Evolutionary conservation across 2,329 filamentous ascomycete genomes (phyloP).

Genomic region (Penicillium vulpinum): DNA sequence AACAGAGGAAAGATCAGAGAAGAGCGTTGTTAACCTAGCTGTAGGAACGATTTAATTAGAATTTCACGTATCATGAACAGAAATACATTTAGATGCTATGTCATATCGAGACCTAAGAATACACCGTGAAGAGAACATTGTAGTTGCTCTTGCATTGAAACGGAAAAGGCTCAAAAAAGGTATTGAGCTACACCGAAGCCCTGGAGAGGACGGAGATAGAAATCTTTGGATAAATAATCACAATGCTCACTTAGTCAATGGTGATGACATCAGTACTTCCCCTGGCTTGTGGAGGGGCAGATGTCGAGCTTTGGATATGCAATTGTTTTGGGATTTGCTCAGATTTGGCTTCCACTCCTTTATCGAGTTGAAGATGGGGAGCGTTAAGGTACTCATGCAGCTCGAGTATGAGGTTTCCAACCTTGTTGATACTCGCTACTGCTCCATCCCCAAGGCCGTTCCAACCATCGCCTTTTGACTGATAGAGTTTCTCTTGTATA

Average conservation of each 20-base stretch:
- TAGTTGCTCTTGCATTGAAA: slow-evolving; percentile 3
- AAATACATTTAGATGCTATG: slow-evolving; percentile 5
- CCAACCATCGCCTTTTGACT: slow-evolving; percentile 42
- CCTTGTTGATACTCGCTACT: slow-evolving; percentile 34
- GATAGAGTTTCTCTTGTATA: slow-evolving; percentile 37
- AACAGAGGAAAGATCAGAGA: slow-evolving; percentile 63
- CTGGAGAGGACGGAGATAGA: not conserved
- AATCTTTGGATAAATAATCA: not conserved
- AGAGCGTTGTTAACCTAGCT: slow-evolving; percentile 53
- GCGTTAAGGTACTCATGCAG: slow-evolving; percentile 33
- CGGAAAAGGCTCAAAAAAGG: not conserved
- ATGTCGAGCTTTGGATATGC: not conserved
- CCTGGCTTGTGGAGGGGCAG: slow-evolving; percentile 5
- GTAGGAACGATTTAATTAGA: not conserved
- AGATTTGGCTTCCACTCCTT: slow-evolving; percentile 7
- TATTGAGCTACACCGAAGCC: not conserved
- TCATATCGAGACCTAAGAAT: slow-evolving; percentile 22
- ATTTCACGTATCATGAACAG: slow-evolving; percentile 7
- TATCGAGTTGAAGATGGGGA: slow-evolving; percentile 15
- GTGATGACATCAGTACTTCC: slow-evolving; percentile 37
- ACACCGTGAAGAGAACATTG: slow-evolving; percentile 19
- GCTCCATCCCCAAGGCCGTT: slow-evolving; percentile 42
- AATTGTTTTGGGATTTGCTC: slow-evolving; percentile 2
- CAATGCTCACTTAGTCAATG: slow-evolving; percentile 35
- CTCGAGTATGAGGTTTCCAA: slow-evolving; percentile 35